Percentiles rank a stretch among this genome's conserved stretches.
Evolutionary conservation across 2,329 filamentous ascomycete genomes (phyloP).

Genomic region (Pseudogymnoascus sp.): DNA sequence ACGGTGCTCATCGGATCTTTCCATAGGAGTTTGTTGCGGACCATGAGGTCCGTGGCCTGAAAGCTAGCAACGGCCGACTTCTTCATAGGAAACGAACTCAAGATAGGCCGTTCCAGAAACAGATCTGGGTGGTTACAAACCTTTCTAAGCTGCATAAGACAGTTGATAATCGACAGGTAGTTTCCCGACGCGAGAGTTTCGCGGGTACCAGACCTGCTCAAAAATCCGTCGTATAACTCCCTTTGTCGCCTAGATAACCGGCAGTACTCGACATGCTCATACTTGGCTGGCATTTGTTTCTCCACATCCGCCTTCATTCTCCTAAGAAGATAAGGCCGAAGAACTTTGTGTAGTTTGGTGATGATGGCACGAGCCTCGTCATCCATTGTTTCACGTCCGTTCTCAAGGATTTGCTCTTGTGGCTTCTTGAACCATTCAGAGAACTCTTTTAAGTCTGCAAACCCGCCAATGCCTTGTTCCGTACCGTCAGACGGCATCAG

Average conservation of each 20-base stretch:
- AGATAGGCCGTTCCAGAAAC: conserved; percentile 91
- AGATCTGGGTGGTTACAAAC: conserved; percentile 98
- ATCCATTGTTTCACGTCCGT: conserved; percentile 87
- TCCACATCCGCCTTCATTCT: conserved; percentile 94
- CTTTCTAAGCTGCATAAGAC: conserved; percentile 92
- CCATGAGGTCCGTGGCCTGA: conserved; percentile 59
- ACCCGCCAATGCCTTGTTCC: conserved; percentile 74
- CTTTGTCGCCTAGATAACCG: conserved; percentile 90
- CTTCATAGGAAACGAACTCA: conserved; percentile 90
- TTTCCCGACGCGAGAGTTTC: conserved; percentile 87
- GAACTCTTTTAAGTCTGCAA: conserved; percentile 92
- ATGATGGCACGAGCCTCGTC: conserved; percentile 90
- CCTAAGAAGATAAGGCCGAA: conserved; percentile 84
- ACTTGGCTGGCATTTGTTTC: conserved; percentile 97
- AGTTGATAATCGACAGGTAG: conserved; percentile 96
- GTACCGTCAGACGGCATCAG: conserved; percentile 75
- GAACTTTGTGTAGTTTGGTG: conserved; percentile 83
- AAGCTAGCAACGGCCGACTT: conserved; percentile 69
- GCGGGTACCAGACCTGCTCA: conserved; percentile 81
- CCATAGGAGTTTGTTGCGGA: conserved; percentile 59
- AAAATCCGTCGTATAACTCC: conserved; percentile 92
- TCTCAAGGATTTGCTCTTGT: conserved; percentile 91
- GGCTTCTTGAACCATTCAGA: conserved; percentile 93
- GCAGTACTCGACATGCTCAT: conserved; percentile 94
- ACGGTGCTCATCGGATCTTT: conserved; percentile 54